Evolutionary conservation across 2,329 filamentous ascomycete species (phyloP), one percentile per base, ranked within the genome.

Genomic region (Fusarium sacchari): DNA sequence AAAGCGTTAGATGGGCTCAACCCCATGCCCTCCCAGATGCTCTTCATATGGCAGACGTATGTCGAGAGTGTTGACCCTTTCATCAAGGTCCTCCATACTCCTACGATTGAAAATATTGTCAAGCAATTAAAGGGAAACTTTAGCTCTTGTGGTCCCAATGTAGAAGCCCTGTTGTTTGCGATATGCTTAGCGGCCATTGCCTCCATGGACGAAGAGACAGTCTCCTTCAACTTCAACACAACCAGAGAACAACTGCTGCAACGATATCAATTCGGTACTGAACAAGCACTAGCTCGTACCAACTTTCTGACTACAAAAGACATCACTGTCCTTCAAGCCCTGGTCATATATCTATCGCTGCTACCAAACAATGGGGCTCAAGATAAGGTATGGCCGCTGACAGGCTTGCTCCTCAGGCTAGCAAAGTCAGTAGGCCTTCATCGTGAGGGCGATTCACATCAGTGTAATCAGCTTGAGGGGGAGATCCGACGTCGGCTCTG

Each of bases 61-160:
- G 64, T 79, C 8, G 69, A 79, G 24, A 80, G 73, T 46, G 76
- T 81, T 11, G 79, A 81, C 32, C 77, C 79, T 1, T 80, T 81
- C 56, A 73, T 81, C 60, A 81, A 81, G 32, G 56, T 81, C 1
- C 69, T 81, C 4, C 70, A 80, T 56, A 34, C 69, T 3, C 74
- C 75, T 14, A 75, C 59, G 11, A 44, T 78, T 18, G 70, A 72
- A 9, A 71, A 59, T 0, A 58, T 67, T 7, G 55, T 81, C n/a
- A 68, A 60, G 11, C 53, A 58, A 22, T 20, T 73, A 2, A 67
- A 57, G n/a, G 76, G 72, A 3, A 73, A 67, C 14, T 76, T 80
- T 15, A 74, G 71, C 30, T 61, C 75, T 11, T 64, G 71, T 5
- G 71, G 63, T 1, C 30, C 63, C 18, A 65, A 49, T 5, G 49